These are phyloP conservation scores for Fraxinus latifolia DNA, from an alignment of 305 asterid genomes.

Conservation along the genomic window DNA sequence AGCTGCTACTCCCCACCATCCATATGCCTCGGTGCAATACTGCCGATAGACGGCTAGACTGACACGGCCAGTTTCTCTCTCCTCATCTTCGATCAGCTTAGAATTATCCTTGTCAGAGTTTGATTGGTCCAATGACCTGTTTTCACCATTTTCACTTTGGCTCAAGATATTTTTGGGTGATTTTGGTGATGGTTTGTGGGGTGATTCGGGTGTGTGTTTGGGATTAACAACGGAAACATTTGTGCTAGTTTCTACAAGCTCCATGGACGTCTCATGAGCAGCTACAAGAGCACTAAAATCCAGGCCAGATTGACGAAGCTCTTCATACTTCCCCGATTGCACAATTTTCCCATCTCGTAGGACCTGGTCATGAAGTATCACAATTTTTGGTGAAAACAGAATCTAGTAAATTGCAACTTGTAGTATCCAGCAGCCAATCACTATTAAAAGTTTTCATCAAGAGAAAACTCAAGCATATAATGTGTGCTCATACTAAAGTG, in stretches of 20 bases:
- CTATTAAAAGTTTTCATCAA: not conserved
- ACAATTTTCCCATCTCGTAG: conserved; percentile 65
- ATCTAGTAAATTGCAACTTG: not conserved
- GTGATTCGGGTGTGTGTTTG: conserved; percentile 26
- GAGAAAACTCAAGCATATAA: not conserved
- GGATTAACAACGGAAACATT: conserved; percentile 4
- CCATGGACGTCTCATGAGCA: conserved; percentile 67
- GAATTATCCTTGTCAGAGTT: conserved; percentile 31
- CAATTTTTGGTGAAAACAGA: not conserved
- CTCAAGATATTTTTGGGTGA: conserved; percentile 3
- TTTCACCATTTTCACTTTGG: conserved; percentile 26
- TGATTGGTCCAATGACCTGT: conserved; percentile 24
- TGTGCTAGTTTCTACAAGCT: conserved; percentile 44
- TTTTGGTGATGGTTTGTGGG: conserved; percentile 21
- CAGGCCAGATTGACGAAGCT: conserved; percentile 40
- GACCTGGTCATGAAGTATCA: conserved; percentile 36
- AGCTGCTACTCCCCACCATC: conserved; percentile 60
- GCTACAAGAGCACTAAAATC: conserved; percentile 61
- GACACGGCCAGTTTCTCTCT: conserved; percentile 59
- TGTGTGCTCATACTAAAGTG: not conserved
- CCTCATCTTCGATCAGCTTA: conserved; percentile 67
- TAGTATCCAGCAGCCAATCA: not conserved
- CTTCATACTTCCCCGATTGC: conserved; percentile 65
- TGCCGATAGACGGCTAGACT: conserved; percentile 45
- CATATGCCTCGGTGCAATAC: conserved; percentile 55